These are phyloP conservation scores for Pigoraptor vietnamica DNA, from an alignment of 78 protist species.

Conservation along the genomic window DNA sequence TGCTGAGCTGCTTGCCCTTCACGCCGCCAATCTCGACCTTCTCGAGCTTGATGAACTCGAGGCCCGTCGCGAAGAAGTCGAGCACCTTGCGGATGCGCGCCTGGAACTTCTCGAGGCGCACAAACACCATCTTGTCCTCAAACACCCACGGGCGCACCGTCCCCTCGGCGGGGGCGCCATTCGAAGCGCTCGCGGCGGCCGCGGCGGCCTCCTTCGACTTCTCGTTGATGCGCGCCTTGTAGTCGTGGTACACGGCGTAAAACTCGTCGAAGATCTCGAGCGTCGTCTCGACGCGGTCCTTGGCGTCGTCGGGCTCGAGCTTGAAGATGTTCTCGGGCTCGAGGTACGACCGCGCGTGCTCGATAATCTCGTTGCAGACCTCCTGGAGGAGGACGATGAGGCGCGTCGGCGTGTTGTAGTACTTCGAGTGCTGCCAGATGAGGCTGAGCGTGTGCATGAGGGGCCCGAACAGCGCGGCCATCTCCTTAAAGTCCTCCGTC, in stretches of 20 bases:
- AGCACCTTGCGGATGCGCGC: constrained; percentile 55
- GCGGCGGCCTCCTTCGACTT: not conserved
- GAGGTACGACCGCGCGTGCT: constrained; percentile 13
- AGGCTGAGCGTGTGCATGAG: constrained; percentile 33
- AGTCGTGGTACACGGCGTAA: not conserved
- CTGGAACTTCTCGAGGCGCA: constrained; percentile 41
- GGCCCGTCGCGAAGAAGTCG: constrained; percentile 28
- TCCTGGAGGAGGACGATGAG: constrained; percentile 45
- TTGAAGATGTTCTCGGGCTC: not conserved
- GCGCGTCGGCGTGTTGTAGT: constrained; percentile 16
- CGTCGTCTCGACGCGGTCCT: not conserved
- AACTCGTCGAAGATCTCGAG: not conserved
- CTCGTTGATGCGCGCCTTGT: not conserved
- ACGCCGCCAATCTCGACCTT: constrained; percentile 36
- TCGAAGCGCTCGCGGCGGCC: not conserved
- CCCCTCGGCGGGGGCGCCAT: not conserved
- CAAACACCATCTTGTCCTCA: constrained; percentile 35
- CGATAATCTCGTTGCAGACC: constrained; percentile 62
- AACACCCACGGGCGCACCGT: constrained; percentile 37
- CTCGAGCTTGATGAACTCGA: constrained; percentile 43
- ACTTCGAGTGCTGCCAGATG: constrained; percentile 28
- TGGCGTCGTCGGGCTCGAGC: not conserved
- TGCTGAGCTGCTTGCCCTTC: not conserved
- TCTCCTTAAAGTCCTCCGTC: not conserved
- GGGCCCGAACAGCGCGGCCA: not conserved